Evolutionary conservation across 176 grass and related monocot genomes (phyloP).

Genomic region (Oryza nivara): DNA sequence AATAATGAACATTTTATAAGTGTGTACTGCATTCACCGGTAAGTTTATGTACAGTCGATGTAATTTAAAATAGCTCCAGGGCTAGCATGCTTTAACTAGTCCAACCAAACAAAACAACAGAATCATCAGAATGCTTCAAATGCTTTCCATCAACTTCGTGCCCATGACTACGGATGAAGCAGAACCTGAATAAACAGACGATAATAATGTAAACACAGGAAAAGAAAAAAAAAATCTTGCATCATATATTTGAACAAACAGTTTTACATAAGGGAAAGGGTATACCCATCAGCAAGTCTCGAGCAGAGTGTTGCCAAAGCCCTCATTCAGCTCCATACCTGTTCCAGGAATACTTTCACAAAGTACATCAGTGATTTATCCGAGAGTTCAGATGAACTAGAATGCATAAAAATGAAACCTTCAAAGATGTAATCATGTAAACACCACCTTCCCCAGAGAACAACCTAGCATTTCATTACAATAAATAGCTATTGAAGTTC

Average conservation of each 20-base stretch:
- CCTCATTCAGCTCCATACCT: background rate
- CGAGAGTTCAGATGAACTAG: background rate
- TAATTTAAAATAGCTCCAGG: too few relatives aligned
- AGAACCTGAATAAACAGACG: background rate
- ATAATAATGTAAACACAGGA: background rate
- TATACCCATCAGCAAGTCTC: too few relatives aligned
- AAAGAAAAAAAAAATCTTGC: background rate
- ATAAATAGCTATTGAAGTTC: conserved; percentile 34
- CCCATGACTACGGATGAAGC: background rate
- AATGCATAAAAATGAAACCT: background rate
- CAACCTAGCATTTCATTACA: conserved; percentile 48
- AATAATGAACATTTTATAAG: too few relatives aligned
- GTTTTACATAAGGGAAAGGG: background rate
- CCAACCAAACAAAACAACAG: background rate
- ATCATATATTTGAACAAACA: background rate
- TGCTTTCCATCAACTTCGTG: background rate
- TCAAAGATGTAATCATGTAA: too few relatives aligned
- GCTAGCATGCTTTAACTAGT: background rate
- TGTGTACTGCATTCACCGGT: too few relatives aligned
- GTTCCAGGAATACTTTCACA: conserved; percentile 12
- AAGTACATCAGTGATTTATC: background rate
- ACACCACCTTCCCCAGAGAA: conserved; percentile 16
- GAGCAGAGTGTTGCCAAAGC: background rate
- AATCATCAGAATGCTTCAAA: background rate
- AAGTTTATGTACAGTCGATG: too few relatives aligned